A percentile compares a stretch with the other conserved stretches of the same genome.
Evolutionary conservation across 148 eudicot species (phyloP).

Genomic region (Drosera capensis): DNA sequence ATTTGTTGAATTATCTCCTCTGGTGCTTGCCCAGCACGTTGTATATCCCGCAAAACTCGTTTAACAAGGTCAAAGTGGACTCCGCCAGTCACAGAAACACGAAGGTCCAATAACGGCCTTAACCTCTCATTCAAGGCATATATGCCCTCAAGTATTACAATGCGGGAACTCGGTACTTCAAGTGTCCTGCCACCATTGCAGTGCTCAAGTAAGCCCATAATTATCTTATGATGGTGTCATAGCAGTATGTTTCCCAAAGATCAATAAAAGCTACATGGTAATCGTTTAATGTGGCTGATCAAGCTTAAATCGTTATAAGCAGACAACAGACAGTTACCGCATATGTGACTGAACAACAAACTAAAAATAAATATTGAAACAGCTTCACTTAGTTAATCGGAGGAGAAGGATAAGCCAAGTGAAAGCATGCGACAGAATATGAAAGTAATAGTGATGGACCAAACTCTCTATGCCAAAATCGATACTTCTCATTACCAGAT

Average conservation of each 20-base stretch:
- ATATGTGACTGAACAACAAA: no score
- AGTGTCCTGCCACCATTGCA: constrained; percentile 26
- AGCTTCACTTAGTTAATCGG: no score
- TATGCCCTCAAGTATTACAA: constrained; percentile 26
- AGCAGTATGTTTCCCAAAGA: background rate
- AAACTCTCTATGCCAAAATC: no score
- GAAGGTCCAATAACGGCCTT: constrained; percentile 43
- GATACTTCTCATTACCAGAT: no score
- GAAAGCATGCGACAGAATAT: no score
- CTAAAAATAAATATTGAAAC: no score
- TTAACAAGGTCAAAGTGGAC: constrained; percentile 57
- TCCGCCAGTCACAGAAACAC: constrained; percentile 52
- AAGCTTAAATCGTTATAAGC: no score
- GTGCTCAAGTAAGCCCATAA: background rate
- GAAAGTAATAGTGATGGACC: no score
- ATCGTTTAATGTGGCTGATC: background rate
- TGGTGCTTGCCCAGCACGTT: constrained; percentile 58
- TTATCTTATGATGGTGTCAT: background rate
- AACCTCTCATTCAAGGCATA: constrained; percentile 28
- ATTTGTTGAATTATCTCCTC: constrained; percentile 57
- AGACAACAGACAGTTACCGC: no score
- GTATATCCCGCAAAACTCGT: constrained; percentile 49
- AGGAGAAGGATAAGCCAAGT: no score
- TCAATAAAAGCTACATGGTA: background rate
- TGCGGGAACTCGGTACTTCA: constrained; percentile 49